Conservation (phyloP, 305 asterid genomes). For the Plantago coronopus region DNA sequence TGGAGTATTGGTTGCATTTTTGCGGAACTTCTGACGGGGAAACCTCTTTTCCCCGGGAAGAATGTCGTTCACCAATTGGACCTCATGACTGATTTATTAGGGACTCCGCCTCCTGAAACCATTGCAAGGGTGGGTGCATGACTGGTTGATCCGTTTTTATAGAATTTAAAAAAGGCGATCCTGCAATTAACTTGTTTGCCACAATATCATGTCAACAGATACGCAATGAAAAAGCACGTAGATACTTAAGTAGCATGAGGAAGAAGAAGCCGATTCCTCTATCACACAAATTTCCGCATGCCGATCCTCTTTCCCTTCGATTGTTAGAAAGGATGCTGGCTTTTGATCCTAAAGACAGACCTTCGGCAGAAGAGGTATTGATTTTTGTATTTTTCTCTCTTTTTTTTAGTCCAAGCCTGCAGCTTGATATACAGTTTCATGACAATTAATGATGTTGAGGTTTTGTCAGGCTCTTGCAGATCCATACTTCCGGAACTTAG, state of each 20-base stretch:
- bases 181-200: conserved; percentile 19
- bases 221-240: conserved; percentile 94
- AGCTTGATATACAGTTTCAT: conserved; percentile 20
- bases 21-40: conserved; percentile 85
- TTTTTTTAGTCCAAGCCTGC: neutral
- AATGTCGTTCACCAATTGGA: conserved; percentile 92
- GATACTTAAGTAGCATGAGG: conserved; percentile 92
- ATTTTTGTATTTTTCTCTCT: neutral
- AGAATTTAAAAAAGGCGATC: neutral
- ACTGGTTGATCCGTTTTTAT: neutral
- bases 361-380: conserved; percentile 83
- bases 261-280: conserved; percentile 76
- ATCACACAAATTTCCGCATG: conserved; percentile 77
- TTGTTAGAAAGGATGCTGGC: conserved; percentile 90
- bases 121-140: conserved; percentile 84
- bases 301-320: conserved; percentile 89
- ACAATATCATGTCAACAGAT: conserved; percentile 46
- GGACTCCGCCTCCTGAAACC: conserved; percentile 89
- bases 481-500: conserved; percentile 92
- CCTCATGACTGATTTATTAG: conserved; percentile 89
- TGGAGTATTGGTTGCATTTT: conserved; percentile 98
- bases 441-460: conserved; percentile 24
- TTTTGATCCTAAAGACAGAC: conserved; percentile 92
- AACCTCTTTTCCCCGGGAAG: conserved; percentile 92
- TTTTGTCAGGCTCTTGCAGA: conserved; percentile 87